Evolutionary conservation across 1,284 basidiomycete genomes (phyloP), one percentile per base, ranked within the genome.

Genomic region (Rhodotorula sp.): DNA sequence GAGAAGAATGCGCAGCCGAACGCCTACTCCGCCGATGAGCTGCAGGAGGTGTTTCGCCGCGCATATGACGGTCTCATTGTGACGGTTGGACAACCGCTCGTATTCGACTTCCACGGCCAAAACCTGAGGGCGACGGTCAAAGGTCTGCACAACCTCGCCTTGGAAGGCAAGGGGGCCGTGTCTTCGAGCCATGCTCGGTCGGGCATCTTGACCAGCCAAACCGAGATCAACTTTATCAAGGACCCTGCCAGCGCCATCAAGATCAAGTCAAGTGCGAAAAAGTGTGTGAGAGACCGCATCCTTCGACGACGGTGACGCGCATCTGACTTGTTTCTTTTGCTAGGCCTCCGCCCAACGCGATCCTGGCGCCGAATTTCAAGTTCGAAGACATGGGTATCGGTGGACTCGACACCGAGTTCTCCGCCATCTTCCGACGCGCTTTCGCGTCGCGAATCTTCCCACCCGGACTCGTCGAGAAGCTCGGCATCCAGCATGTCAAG

Each of bases 381-480:
- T 99, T 99, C 77, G 92, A 97, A 81, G 97, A 99, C 82, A 99
- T 99, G 96, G 97, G 97, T 39, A 98, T 99, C 79, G 97, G 97
- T 80, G 97, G 97, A 80, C 86, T 99, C 56, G 97, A 99, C 82
- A 86, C 87, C 14, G 97, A 99, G 81, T 99, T 99, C 80, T 89
- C 89, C 69, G 90, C 93, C 68, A 99, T 99, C 81, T 99, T 99
- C 85, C 92, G 97, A 81, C 91, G 97, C 80, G 97, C 97, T 0
- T 99, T 99, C 81, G 96, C 97, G 0, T 94, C 91, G 70, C 93
- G 97, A 69, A 95, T 99, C 59, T 99, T 99, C 83, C 97, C 97
- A 34, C 95, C 94, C 0, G 93, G 89, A 1, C 86, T 99, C 2
- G 95, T 99, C 6, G 96, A 99, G 78, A 98, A 97, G 83, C 88